Evolutionary conservation across 2,329 filamentous ascomycete species (phyloP), one percentile per base, ranked within the genome.

Genomic region (Fusarium sp.): DNA sequence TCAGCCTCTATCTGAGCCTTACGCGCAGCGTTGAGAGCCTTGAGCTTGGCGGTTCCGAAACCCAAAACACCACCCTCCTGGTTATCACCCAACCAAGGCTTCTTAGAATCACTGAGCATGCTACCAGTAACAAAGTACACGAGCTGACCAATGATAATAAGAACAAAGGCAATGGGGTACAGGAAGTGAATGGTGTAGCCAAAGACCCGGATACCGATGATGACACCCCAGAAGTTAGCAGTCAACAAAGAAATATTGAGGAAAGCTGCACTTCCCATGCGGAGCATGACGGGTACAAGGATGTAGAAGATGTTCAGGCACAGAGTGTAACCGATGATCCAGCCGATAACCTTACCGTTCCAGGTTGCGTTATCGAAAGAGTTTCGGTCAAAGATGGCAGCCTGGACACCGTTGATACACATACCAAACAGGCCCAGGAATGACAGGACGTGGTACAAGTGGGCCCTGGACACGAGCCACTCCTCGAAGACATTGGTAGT

Each of bases 191-290:
- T 90, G 44, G 83, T 83, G 76, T 93, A 89, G 47, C 92, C 90
- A 78, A 99, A 97, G 53, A 98, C 93, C 79, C 91, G 88, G 75
- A 97, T 90, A 54, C 96, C 96, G 76, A 99, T 95, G 74, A 97
- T 92, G 70, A 97, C 92, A 73, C 94, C 95, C 96, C 96, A 99
- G 84, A 98, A 98, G 83, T 97, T 98, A 76, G 91, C 94, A 4
- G 96, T 98, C 67, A 99, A 86, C 73, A 99, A 86, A 12, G 93
- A 95, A 78, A 98, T 97, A 82, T 99, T 97, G 86, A 98, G 97
- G 84, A 99, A 98, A 25, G 95, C 95, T 5, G 96, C 96, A 20
- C 90, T 93, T 33, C 93, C 93, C 84, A 98, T 92, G 73, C 96
- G 93, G 83, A 98, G 91, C 71, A 99, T 88, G 60, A 98, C 84